These are phyloP conservation scores for Trypanosoma vivax DNA, from an alignment of 208 protist species.

Conservation along the genomic window DNA sequence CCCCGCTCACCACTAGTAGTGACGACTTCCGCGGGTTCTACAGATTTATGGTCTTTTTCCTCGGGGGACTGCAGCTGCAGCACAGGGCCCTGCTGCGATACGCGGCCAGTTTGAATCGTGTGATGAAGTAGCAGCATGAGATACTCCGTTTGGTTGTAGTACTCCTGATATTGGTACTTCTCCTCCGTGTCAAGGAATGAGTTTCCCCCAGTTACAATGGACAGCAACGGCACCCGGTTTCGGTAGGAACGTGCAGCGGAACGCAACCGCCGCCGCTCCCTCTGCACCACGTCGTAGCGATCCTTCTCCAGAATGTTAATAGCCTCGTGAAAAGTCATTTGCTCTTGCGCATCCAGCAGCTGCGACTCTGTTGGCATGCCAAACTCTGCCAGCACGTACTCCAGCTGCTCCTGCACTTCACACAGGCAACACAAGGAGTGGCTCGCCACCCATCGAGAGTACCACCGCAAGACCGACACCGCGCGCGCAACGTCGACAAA, in stretches of 20 bases:
- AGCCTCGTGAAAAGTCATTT: slow-evolving; percentile 50
- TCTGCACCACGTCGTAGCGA: slow-evolving; percentile 50
- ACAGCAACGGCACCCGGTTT: slow-evolving; percentile 36
- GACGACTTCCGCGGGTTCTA: background rate
- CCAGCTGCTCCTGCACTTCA: slow-evolving; percentile 65
- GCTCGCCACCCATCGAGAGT: slow-evolving; percentile 77
- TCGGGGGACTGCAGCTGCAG: background rate
- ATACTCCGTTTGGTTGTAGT: slow-evolving; percentile 82
- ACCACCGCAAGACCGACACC: slow-evolving; percentile 72
- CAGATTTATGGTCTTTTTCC: background rate
- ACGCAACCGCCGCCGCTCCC: slow-evolving; percentile 64
- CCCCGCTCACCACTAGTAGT: background rate
- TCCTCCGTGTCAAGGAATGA: slow-evolving; percentile 69
- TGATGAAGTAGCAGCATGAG: slow-evolving; percentile 57
- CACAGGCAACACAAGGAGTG: slow-evolving; percentile 70
- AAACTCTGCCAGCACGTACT: slow-evolving; percentile 67
- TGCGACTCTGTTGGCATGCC: slow-evolving; percentile 38
- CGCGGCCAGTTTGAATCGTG: slow-evolving; percentile 35
- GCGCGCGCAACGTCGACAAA: slow-evolving; percentile 66
- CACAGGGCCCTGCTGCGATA: background rate
- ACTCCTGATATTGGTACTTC: slow-evolving; percentile 85
- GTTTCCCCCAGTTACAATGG: slow-evolving; percentile 55
- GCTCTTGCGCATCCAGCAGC: slow-evolving; percentile 34
- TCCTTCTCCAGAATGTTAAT: slow-evolving; percentile 61
- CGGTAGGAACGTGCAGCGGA: slow-evolving; percentile 65